These are phyloP conservation scores for Pseudognaphalium luteoalbum DNA, from an alignment of 129 eudicot genomes.

Conservation along the genomic window DNA sequence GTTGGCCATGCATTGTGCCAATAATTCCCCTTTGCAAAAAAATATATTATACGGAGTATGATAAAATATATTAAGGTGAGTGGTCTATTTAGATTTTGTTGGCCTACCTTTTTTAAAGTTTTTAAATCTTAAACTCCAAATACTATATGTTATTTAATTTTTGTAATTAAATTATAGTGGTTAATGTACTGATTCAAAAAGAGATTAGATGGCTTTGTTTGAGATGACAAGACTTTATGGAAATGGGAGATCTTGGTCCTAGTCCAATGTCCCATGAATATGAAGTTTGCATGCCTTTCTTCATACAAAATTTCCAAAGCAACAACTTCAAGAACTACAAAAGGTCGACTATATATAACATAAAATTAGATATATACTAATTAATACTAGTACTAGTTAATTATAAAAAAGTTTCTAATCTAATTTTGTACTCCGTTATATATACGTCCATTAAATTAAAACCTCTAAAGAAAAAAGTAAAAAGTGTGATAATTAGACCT, in stretches of 20 bases:
- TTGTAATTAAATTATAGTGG: too few relatives aligned
- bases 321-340: conserved; percentile 13
- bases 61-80: conserved; percentile 3
- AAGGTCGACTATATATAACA: neutral
- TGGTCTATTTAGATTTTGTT: conserved; percentile 30
- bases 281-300: conserved; percentile 33
- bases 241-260: conserved; percentile 16
- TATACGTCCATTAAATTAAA: too few relatives aligned
- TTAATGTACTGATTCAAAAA: neutral
- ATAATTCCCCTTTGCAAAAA: conserved; percentile 35
- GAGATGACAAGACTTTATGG: conserved; percentile 18
- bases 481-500: conserved; percentile 4
- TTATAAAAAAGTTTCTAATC: neutral
- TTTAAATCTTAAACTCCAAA: neutral
- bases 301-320: conserved; percentile 32
- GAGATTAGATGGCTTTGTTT: conserved; percentile 14
- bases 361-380: too few relatives aligned
- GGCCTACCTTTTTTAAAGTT: conserved; percentile 30
- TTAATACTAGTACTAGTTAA: too few relatives aligned
- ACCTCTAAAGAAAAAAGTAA: neutral
- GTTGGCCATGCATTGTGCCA: conserved; percentile 45
- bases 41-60: too few relatives aligned
- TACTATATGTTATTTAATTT: too few relatives aligned
- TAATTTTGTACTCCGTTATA: too few relatives aligned
- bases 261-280: conserved; percentile 22